These are phyloP conservation scores for Fusarium robinianum DNA, from an alignment of 2,329 filamentous ascomycete genomes.

Conservation along the genomic window DNA sequence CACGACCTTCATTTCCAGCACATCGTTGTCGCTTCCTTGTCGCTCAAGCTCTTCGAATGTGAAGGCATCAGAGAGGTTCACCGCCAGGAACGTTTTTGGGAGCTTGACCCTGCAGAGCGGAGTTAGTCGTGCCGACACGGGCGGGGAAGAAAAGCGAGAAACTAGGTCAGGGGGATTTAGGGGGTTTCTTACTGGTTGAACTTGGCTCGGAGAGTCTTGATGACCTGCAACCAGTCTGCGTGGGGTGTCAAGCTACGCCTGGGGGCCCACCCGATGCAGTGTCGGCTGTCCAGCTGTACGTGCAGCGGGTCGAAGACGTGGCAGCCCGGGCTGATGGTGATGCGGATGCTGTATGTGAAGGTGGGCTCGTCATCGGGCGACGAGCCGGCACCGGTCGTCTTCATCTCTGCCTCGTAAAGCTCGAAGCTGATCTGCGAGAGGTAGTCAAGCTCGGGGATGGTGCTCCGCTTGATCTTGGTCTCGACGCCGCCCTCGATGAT, in stretches of 20 bases:
- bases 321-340: constrained; percentile 93
- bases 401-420: constrained; percentile 91
- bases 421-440: constrained; percentile 98
- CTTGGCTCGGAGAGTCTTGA: constrained; percentile 91
- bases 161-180: background rate
- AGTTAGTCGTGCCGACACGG: constrained; percentile 24
- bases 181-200: constrained; percentile 78
- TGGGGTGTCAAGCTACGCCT: constrained; percentile 87
- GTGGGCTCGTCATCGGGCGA: constrained; percentile 61
- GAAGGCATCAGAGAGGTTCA: constrained; percentile 67
- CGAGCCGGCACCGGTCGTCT: constrained; percentile 48
- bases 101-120: constrained; percentile 60
- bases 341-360: constrained; percentile 94
- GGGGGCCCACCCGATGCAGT: constrained; percentile 95
- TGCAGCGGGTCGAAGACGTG: constrained; percentile 96
- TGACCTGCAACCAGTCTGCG: constrained; percentile 94
- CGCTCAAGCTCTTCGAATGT: constrained; percentile 62
- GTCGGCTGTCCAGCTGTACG: constrained; percentile 92
- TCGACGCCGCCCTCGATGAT: constrained; percentile 96
- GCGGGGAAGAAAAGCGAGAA: constrained; percentile 17
- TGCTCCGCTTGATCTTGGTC: constrained; percentile 93
- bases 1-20: constrained; percentile 53
- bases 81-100: constrained; percentile 67
- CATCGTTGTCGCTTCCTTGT: constrained; percentile 52
- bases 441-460: constrained; percentile 96